Base-by-base conservation (phyloP, 2,329 filamentous ascomycete species). In the Berkeleyomyces basicola region DNA sequence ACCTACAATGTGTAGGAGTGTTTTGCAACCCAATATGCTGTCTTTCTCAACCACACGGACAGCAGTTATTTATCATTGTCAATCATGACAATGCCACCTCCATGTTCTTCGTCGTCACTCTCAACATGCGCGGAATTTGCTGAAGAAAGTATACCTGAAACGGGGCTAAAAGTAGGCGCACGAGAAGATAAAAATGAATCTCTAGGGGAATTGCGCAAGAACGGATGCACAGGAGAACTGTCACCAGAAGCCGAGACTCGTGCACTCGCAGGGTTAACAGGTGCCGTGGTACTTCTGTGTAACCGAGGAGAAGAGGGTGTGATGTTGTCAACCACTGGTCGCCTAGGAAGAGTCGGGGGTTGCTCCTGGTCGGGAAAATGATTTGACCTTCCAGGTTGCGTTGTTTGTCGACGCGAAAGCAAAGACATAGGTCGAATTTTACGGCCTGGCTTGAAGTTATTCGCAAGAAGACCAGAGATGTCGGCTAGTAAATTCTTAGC, bases 251-350 rank as follows among this genome's bases (percentile, higher is more conserved):
- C 9, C 46, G 40, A 61, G 7, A 16, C 47, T 14, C 36, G 16
- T 42, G 46, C 33, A 51, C 46, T 55, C 31, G 10, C 14, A 23
- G 47, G 47, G 33, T 55, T n/a, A 11, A 64, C 60, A 6, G 63
- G 60, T 9, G 31, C 60, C 6, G 63, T 64, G 40, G 55, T 47
- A 60, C 63, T 64, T 57, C 63, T 59, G 55, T 59, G 63, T 36
- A 64, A 37, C 14, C 58, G 46, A 16, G 47, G 55, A n/a, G 47
- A 40, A 36, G 57, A 51, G 7, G 39, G 11, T 4, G 16, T 47
- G 2, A 40, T 51, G 7, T 55, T 43, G 44, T 64, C 60, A 5
- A 59, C 43, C 4, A 64, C 57, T 3, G 63, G 63, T n/a, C 57
- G 60, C 36, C 63, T 64, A 31, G 60, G 63, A 33, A 60, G 49